phyloP scores from a whole-genome alignment of 208 protist genomes.

The Trypanosomatidae sp. region DNA sequence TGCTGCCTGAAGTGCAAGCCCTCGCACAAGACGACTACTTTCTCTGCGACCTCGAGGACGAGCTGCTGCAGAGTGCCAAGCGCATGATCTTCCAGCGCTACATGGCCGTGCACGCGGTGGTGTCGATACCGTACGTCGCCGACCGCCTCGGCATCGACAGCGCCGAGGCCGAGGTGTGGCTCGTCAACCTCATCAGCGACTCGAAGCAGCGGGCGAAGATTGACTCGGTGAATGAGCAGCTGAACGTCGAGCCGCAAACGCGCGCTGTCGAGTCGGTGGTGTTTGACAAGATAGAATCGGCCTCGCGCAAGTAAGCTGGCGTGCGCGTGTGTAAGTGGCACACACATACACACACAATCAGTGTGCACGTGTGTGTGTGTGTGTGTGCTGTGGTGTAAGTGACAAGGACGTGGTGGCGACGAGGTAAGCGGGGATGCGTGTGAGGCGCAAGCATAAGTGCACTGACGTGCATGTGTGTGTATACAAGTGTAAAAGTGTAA shows the following conservation, averaged over 20 bases:
- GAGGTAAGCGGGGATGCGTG: too few relatives aligned
- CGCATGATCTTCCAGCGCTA: conserved; percentile 80
- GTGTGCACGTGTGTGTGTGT: too few relatives aligned
- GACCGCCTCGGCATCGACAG: conserved; percentile 52
- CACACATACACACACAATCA: too few relatives aligned
- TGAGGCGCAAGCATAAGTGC: too few relatives aligned
- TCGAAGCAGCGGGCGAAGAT: conserved; percentile 87
- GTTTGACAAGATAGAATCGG: conserved; percentile 61
- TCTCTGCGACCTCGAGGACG: conserved; percentile 51
- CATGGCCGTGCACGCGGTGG: conserved; percentile 72
- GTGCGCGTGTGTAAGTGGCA: too few relatives aligned
- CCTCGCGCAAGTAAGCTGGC: conserved; percentile 5
- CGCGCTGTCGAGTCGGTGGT: conserved; percentile 57
- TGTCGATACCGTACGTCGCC: conserved; percentile 80
- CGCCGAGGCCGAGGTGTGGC: conserved; percentile 78
- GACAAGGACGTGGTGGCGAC: too few relatives aligned
- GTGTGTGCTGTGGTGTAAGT: too few relatives aligned
- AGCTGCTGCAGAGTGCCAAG: conserved; percentile 59
- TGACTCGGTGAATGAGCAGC: conserved; percentile 79
- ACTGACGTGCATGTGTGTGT: too few relatives aligned
- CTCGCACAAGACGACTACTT: conserved; percentile 75
- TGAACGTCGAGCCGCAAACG: conserved; percentile 64
- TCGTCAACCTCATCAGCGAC: conserved; percentile 84
- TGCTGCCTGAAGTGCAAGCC: conserved; percentile 51
- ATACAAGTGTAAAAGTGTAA: too few relatives aligned